Evolutionary conservation across 148 eudicot genomes (phyloP), one percentile per base, ranked within the genome.

Genomic region (Gaultheria prostrata): DNA sequence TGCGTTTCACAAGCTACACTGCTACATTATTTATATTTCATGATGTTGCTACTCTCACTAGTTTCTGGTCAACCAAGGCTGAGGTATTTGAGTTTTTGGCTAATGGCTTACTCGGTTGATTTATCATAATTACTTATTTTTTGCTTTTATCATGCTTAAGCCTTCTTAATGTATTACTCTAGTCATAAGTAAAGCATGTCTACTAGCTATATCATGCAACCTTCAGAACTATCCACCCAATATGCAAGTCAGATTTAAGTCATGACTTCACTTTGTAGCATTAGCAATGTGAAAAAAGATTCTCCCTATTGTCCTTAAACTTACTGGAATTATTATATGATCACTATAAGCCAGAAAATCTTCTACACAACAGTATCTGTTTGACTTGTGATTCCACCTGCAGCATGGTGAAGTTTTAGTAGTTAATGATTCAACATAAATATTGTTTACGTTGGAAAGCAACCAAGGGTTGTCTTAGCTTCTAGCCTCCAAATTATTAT

Each of bases 141-240:
- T 48, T 49, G 17, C 5, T 48, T 3, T 76, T 24, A 53, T 51
- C 32, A 26, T 48, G 32, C 32, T 56, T 76, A 39, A 45, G 32
- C 35, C 14, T n/a, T 76, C 18, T n/a, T 26, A 49, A 26, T 76
- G n/a, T 49, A 35, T 15, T 48, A 48, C 9, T 21, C 57, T 48
- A 76, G 59, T 26, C 21, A 49, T 49, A 8, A 26, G 35, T 74
- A 74, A 18, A 74, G 77, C 35, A 74, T 33, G 46, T 33, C 53
- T 20, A 21, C 51, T 74, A 48, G 50, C 51, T 39, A 39, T 12
- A 15, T 43, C 2, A 0, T 26, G 57, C 57, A 49, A 76, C 49
- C 59, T 76, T 76, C 79, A n/a, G 53, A 46, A n/a, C 28, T 76
- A 54, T 48, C 57, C 35, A 46, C 28, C 79, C 17, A 74, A 74